These are phyloP conservation scores for Penicillium polonicum DNA, from an alignment of 2,329 filamentous ascomycete genomes.

Conservation along the genomic window DNA sequence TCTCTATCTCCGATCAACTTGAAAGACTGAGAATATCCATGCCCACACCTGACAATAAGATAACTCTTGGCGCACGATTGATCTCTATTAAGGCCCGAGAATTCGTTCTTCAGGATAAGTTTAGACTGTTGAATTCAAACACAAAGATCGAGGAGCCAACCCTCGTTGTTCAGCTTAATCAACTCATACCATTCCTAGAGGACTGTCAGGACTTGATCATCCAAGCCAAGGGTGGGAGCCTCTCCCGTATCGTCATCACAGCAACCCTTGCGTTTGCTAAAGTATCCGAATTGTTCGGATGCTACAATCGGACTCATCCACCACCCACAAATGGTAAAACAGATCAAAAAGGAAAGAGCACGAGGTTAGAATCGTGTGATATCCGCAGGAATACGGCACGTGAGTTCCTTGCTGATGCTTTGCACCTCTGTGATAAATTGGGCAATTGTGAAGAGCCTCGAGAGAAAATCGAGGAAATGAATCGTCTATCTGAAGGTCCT, in stretches of 20 bases:
- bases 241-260: background rate
- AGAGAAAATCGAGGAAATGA: conserved; percentile 4
- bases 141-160: too few species aligned
- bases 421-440: conserved; percentile 6
- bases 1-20: too few species aligned
- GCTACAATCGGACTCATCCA: conserved; percentile 3
- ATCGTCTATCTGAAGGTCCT: background rate
- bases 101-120: too few species aligned
- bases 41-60: too few species aligned
- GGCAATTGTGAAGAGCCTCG: conserved; percentile 2
- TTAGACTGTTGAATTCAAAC: too few species aligned
- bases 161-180: too few species aligned
- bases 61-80: too few species aligned
- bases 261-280: conserved; percentile 9
- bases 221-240: too few species aligned
- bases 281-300: background rate
- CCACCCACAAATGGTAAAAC: background rate
- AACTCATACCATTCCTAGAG: too few species aligned
- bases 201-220: too few species aligned
- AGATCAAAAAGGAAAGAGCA: background rate
- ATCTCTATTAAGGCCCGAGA: too few species aligned
- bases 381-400: background rate
- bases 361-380: background rate
- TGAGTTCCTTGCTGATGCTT: background rate
- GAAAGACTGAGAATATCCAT: too few species aligned